Percentiles rank a stretch among this genome's conserved stretches.
phyloP scores from a whole-genome alignment of 2,329 filamentous ascomycete genomes.

The Verticillium alfalfae region DNA sequence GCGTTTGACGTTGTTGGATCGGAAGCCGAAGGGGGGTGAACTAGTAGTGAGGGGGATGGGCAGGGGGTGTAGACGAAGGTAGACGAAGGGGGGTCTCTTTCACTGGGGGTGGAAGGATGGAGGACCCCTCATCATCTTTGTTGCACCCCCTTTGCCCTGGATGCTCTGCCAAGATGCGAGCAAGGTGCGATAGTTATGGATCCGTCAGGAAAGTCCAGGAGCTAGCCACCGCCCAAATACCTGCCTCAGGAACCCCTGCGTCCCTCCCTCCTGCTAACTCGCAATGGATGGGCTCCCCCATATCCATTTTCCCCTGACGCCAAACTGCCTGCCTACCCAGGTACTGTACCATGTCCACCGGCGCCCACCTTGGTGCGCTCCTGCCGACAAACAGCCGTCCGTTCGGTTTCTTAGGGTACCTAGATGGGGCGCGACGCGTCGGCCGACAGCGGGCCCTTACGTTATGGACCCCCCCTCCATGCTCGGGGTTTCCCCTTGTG shows the following conservation, averaged over 20 bases:
- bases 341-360: background rate
- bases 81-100: background rate
- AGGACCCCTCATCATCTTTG: no score
- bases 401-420: background rate
- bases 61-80: background rate
- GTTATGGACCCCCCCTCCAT: background rate
- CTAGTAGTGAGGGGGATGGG: background rate
- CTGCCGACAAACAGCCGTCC: background rate
- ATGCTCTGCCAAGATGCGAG: no score
- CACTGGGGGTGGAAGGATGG: background rate
- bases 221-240: no score
- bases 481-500: background rate
- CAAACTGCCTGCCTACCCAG: background rate
- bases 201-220: no score
- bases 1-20: background rate
- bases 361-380: background rate
- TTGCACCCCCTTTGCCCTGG: no score
- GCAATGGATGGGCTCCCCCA: background rate
- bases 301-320: background rate
- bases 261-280: no score
- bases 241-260: no score
- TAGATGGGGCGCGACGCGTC: background rate
- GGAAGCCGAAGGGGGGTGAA: background rate
- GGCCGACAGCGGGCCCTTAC: background rate
- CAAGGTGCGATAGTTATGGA: no score